Percentiles rank a stretch among this genome's conserved stretches.
These are phyloP conservation scores for Penicillium bialowiezense DNA, from an alignment of 495 filamentous ascomycete genomes.

Conservation along the genomic window DNA sequence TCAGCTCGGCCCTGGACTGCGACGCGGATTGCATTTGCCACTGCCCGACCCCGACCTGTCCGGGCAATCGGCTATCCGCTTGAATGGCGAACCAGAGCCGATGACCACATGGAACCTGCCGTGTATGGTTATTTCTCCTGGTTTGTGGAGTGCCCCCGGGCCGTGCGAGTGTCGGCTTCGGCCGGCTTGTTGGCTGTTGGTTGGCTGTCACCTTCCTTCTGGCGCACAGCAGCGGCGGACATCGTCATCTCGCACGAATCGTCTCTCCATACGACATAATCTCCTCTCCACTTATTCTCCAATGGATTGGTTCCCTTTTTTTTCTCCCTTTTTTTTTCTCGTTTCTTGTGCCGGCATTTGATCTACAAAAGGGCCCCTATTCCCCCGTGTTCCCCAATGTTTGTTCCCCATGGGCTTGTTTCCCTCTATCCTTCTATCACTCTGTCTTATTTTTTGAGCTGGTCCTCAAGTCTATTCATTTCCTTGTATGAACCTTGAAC, in stretches of 20 bases:
- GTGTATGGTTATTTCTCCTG: slow-evolving; percentile 17
- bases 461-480: background rate
- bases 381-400: slow-evolving; percentile 2
- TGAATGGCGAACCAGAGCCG: slow-evolving; percentile 24
- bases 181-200: slow-evolving; percentile 10
- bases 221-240: slow-evolving; percentile 4
- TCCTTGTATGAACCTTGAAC: background rate
- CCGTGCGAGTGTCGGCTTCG: slow-evolving; percentile 17
- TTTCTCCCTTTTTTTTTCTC: background rate
- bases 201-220: slow-evolving; percentile 3
- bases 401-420: slow-evolving; percentile 19
- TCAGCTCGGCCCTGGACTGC: background rate
- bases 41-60: slow-evolving; percentile 8
- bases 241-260: slow-evolving; percentile 10
- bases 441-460: background rate
- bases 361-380: slow-evolving; percentile 23
- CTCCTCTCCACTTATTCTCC: slow-evolving; percentile 16
- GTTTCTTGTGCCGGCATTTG: background rate
- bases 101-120: slow-evolving; percentile 12
- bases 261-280: slow-evolving; percentile 24
- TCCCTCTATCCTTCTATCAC: slow-evolving; percentile 1
- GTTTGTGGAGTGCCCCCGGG: slow-evolving; percentile 11
- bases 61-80: slow-evolving; percentile 16
- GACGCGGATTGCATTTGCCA: slow-evolving; percentile 11
- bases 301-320: background rate